Evolutionary conservation across 2,329 filamentous ascomycete species (phyloP), one percentile per base, ranked within the genome.

Genomic region (Plenodomus lindquistii): DNA sequence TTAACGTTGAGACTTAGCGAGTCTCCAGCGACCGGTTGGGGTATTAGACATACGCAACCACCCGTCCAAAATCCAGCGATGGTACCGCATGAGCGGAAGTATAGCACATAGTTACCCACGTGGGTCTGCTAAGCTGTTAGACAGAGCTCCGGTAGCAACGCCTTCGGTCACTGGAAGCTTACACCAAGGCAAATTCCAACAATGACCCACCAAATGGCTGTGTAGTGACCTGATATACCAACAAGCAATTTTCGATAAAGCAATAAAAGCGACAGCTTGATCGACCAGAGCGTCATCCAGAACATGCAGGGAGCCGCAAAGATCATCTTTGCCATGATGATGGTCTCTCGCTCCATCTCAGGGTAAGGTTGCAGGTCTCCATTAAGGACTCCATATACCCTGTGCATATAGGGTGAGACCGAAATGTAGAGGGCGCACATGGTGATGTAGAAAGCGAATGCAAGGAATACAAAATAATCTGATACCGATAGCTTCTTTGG

Each of bases 191-290:
- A 70, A 41, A 72, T 66, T 4, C 50, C 52, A 21, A 67, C 27
- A 13, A 72, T 63, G 4, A 44, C 48, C 67, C 66, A 70, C 73
- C 72, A 75, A 40, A 72, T 57, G 16, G 57, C 57, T 29, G 60
- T 65, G 36, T 72, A 66, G 10, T 22, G 36, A 4, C 48, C 49
- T 7, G 44, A 29, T 10, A 70, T 50, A 0, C 70, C 66, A 4
- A 49, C 49, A 46, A 72, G 55, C 10, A 75, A 49, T 13, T 63
- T 59, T 22, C 69, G 61, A 52, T 74, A 74, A 43, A 75, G 60
- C 15, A 67, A 58, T 20, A 75, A 57, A 17, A 75, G 59, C 4
- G 67, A 68, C n/a, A 71, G 55, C 43, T 75, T 75, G 43, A 74
- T 64, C 13, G 63, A 57, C 71, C 71, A 75, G 7, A 75, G 54